Evolutionary conservation across 2,329 filamentous ascomycete genomes (phyloP), one percentile per base, ranked within the genome.

Genomic region (Trichoderma hamatum): DNA sequence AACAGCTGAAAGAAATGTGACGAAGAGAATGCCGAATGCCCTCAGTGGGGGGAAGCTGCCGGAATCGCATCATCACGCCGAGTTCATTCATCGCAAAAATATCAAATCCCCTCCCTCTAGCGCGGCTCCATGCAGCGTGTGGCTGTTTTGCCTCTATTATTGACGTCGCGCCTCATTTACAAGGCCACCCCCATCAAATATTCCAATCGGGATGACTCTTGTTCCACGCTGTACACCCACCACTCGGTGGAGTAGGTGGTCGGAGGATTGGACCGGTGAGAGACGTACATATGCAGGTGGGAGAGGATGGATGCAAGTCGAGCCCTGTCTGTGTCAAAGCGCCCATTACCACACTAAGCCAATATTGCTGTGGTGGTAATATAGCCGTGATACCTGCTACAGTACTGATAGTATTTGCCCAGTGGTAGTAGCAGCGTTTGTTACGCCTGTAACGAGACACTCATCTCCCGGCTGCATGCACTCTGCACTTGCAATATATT

Each of bases 241-340:
- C 61, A 39, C 32, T 3, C n/a, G 54, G 24, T 34, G 11, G 32
- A 54, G 58, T 13, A 49, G 61, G 46, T n/a, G 34, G 49, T 30
- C 7, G 46, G 61, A 34, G 34, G 61, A 28, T 43, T 43, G 34
- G 32, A 64, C 61, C 49, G 61, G 61, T 64, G 61, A 64, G 61
- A 43, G 39, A 54, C 61, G 49, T 54, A 64, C 49, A 62, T 51
- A 55, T 43, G 49, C 61, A 64, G 49, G 32, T 51, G 61, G 46
- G 28, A 49, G 43, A 49, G 46, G 46, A 49, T 49, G 28, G 26
- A 28, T 32, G 26, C 52, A 32, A 19, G 52, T 32, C 13, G 52
- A 32, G 28, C 52, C 26, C n/a, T 49, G 46, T 49, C 46, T 24
- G 46, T 24, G 46, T 28, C 16, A n/a, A 32, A 28, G 52, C 52